Evolutionary conservation across 1,284 basidiomycete genomes (phyloP).

Genomic region (Hemileia vastatrix): DNA sequence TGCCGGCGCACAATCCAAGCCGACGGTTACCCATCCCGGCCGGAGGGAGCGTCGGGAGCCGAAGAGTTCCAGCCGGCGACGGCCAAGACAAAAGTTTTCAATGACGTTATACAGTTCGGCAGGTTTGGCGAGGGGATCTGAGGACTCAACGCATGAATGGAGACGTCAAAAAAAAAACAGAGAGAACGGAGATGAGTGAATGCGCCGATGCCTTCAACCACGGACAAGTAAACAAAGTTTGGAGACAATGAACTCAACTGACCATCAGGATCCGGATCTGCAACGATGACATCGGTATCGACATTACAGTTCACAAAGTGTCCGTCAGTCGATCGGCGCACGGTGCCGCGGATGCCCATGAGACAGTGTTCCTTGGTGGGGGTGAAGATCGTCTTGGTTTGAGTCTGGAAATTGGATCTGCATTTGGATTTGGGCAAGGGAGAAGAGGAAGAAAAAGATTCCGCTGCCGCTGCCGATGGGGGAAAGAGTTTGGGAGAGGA

Average conservation of each 20-base stretch:
- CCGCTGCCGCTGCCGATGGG: too few relatives aligned
- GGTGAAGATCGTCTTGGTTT: constrained; percentile 54
- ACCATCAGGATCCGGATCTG: constrained; percentile 20
- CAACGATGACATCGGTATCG: constrained; percentile 48
- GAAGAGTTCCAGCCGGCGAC: constrained; percentile 82
- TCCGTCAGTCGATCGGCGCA: constrained; percentile 80
- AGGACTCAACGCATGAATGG: neutral
- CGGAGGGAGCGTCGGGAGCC: constrained; percentile 63
- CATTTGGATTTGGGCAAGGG: neutral
- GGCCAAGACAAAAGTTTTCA: constrained; percentile 94
- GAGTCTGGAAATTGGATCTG: too few relatives aligned
- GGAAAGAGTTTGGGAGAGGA: too few relatives aligned
- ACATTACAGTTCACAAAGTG: constrained; percentile 98
- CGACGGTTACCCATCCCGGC: constrained; percentile 83
- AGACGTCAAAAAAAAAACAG: neutral
- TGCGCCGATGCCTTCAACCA: too few relatives aligned
- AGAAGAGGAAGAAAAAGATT: too few relatives aligned
- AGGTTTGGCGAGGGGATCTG: constrained; percentile 71
- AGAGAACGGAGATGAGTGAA: constrained; percentile 5
- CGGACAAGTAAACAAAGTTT: too few relatives aligned
- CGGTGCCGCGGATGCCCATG: constrained; percentile 97
- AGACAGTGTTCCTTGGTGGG: constrained; percentile 91
- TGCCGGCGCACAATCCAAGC: constrained; percentile 44
- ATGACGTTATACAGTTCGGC: constrained; percentile 90
- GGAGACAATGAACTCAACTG: neutral